Percentiles rank a stretch among this genome's conserved stretches.
These are phyloP conservation scores for Didymella segeticola DNA, from an alignment of 2,329 filamentous ascomycete genomes.

Conservation along the genomic window DNA sequence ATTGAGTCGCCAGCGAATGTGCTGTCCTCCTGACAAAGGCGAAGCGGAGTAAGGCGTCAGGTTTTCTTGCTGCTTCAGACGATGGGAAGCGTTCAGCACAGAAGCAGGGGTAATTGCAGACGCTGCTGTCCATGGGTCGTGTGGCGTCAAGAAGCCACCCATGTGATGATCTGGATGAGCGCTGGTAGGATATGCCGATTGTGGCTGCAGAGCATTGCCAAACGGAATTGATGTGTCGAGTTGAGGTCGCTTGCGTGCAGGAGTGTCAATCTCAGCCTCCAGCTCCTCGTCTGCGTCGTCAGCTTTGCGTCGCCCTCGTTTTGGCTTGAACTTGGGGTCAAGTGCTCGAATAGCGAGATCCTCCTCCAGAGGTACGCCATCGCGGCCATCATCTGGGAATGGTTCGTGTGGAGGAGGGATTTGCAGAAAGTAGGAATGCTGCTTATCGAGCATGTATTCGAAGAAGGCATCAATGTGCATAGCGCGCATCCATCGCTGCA, in stretches of 20 bases:
- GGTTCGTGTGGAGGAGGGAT: conserved; percentile 71
- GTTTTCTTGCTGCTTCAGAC: conserved; percentile 42
- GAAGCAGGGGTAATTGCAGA: conserved; percentile 49
- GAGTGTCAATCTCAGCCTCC: conserved; percentile 53
- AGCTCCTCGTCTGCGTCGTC: conserved; percentile 64
- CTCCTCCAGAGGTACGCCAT: conserved; percentile 84
- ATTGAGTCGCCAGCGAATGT: conserved; percentile 58
- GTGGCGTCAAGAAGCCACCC: conserved; percentile 50
- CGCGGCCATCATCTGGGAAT: conserved; percentile 70
- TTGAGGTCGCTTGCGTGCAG: conserved; percentile 65
- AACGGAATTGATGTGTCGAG: conserved; percentile 60
- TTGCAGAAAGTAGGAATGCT: conserved; percentile 79
- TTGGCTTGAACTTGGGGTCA: conserved; percentile 74
- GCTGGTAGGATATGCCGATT: conserved; percentile 60
- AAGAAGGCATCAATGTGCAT: conserved; percentile 97
- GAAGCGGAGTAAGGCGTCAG: conserved; percentile 52
- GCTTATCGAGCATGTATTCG: conserved; percentile 80
- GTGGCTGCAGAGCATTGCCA: conserved; percentile 47
- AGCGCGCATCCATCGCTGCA: conserved; percentile 90
- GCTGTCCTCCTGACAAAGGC: conserved; percentile 50
- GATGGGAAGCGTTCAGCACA: conserved; percentile 45
- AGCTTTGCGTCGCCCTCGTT: conserved; percentile 67
- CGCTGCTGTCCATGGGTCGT: conserved; percentile 56
- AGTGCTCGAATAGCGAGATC: conserved; percentile 86
- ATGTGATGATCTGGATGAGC: conserved; percentile 63